Conservation (phyloP, 2,329 filamentous ascomycete species). For the Ramichloridium luteum region DNA sequence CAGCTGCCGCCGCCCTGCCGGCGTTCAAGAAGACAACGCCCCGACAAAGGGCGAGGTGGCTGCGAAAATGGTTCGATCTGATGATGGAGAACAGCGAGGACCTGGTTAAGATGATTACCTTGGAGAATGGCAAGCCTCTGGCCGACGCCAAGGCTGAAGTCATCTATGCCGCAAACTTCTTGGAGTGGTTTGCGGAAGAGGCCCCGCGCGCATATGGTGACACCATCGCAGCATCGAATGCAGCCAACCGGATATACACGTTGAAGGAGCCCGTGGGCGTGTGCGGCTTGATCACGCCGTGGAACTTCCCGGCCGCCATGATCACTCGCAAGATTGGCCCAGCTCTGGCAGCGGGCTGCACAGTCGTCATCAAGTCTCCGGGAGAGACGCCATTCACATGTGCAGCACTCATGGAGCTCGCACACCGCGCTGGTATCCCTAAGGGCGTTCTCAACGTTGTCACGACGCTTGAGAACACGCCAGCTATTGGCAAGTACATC, state of each 20-base stretch:
- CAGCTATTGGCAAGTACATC: constrained; percentile 62
- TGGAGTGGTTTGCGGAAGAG: constrained; percentile 17
- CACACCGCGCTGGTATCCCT: constrained; percentile 75
- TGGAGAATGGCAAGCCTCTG: constrained; percentile 18
- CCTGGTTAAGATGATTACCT: constrained; percentile 71
- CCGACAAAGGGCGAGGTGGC: constrained; percentile 59
- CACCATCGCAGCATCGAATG: constrained; percentile 1
- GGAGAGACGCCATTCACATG: constrained; percentile 87
- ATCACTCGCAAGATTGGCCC: constrained; percentile 42
- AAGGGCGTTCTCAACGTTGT: constrained; percentile 85
- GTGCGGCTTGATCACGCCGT: constrained; percentile 26
- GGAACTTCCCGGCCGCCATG: constrained; percentile 59
- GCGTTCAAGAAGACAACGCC: constrained; percentile 59
- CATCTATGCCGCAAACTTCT: constrained; percentile 13
- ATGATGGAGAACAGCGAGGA: constrained; percentile 70
- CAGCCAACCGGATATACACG: not conserved
- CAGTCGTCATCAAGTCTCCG: constrained; percentile 82
- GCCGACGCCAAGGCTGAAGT: constrained; percentile 15
- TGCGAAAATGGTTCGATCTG: constrained; percentile 72
- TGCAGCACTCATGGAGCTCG: constrained; percentile 76
- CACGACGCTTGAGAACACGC: constrained; percentile 66
- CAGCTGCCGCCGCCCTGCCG: constrained; percentile 65
- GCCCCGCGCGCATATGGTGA: constrained; percentile 8
- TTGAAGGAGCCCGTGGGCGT: constrained; percentile 19
- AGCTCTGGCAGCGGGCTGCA: constrained; percentile 86